Evolutionary conservation across 2,329 filamentous ascomycete species (phyloP), one percentile per base, ranked within the genome.

Genomic region (Whalleya microplaca): DNA sequence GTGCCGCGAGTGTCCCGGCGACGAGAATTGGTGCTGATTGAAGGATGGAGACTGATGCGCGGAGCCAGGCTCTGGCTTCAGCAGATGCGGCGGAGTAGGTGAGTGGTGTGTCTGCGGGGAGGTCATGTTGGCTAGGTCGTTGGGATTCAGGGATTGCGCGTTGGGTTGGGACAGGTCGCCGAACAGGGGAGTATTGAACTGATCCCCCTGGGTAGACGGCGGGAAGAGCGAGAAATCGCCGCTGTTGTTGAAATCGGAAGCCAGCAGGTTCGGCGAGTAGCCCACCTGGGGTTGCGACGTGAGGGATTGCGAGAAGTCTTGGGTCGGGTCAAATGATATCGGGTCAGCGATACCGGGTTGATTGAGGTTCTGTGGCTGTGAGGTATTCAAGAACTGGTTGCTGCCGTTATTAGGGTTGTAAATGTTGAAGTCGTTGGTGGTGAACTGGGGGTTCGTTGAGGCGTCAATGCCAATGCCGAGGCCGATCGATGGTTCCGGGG

Each of bases 181-280:
- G 60, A 90, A 89, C 58, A 87, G 78, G 20, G 87, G 82, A 44
- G 65, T 74, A 66, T 84, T 84, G 67, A 87, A 85, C 67, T 85
- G 83, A 59, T 85, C 81, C 59, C 79, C 76, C 48, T 79, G 76
- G 64, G 80, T 77, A 48, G 79, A 75, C 8, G 79, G 71, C 3
- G 86, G 82, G 67, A 89, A 91, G 65, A 90, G 79, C 48, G 84
- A 83, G 70, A 88, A 88, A 73, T 90, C 85, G 58, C 75, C 75
- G 66, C 41, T 50, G 45, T 78, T 75, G 69, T 75, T 75, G 60
- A 84, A 82, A 61, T 79, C 81, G 18, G 80, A 71, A 42, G 78
- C 75, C 42, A 87, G 69, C 62, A 79, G 73, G 54, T 72, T 72
- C 62, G 80, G 76, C 9, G 74, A 69, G 56, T 80, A 84, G 64